Conservation (phyloP, 1,284 basidiomycete species). For the Leccinum huronense region DNA sequence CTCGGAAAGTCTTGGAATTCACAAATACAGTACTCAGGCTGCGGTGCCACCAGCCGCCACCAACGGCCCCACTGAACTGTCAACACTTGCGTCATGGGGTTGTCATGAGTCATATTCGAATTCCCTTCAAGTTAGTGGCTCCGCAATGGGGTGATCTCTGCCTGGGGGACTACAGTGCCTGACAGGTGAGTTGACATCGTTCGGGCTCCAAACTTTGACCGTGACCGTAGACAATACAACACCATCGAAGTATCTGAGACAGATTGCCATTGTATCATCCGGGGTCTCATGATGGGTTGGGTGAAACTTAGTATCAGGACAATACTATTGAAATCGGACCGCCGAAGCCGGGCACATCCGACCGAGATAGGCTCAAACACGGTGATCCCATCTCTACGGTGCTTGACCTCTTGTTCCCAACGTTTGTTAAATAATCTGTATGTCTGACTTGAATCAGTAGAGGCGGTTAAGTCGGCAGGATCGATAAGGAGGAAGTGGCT, state of each 20-base stretch:
- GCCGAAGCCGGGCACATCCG: slow-evolving; percentile 39
- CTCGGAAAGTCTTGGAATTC: no score
- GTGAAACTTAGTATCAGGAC: slow-evolving; percentile 38
- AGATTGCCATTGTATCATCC: slow-evolving; percentile 27
- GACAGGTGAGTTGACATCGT: slow-evolving; percentile 35
- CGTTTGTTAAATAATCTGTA: slow-evolving; percentile 8
- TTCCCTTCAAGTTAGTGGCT: not conserved
- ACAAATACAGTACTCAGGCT: no score
- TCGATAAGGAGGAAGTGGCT: slow-evolving; percentile 17
- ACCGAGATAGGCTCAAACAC: slow-evolving; percentile 4
- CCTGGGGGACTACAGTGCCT: slow-evolving; percentile 44
- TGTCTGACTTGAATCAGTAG: slow-evolving; percentile 9
- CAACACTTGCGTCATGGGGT: not conserved
- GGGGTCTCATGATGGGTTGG: slow-evolving; percentile 33
- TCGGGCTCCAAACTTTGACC: not conserved
- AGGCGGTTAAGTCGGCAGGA: slow-evolving; percentile 16
- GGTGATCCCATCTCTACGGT: slow-evolving; percentile 57
- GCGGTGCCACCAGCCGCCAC: no score
- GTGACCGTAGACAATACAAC: not conserved
- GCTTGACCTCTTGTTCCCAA: slow-evolving; percentile 54
- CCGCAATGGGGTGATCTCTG: slow-evolving; percentile 42
- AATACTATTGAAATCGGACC: slow-evolving; percentile 42
- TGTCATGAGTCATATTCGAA: no score
- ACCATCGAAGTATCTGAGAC: slow-evolving; percentile 7
- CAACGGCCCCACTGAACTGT: slow-evolving; percentile 13